These are phyloP conservation scores for Penicillium pancosmium DNA, from an alignment of 495 filamentous ascomycete species.

Conservation along the genomic window DNA sequence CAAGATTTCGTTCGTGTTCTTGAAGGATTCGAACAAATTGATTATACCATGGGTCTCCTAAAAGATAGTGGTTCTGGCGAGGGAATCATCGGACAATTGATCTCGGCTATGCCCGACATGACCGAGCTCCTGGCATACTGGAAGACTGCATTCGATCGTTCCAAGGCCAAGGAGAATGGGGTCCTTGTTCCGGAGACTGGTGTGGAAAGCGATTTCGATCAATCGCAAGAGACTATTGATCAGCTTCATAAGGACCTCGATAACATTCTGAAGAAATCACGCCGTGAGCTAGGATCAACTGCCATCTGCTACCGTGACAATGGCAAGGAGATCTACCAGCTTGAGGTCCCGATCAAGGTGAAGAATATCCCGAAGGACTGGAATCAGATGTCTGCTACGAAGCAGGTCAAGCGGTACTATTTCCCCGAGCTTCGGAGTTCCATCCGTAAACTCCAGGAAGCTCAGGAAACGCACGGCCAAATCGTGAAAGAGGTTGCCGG, in stretches of 20 bases:
- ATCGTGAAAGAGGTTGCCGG: constrained; percentile 85
- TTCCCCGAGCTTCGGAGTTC: constrained; percentile 78
- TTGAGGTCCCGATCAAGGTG: constrained; percentile 85
- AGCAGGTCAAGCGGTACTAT: constrained; percentile 92
- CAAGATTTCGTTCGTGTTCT: constrained; percentile 93
- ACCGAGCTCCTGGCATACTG: constrained; percentile 72
- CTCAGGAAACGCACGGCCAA: constrained; percentile 91
- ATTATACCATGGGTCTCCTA: constrained; percentile 83
- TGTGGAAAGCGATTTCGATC: constrained; percentile 91
- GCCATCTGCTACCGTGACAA: constrained; percentile 84
- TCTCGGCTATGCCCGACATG: constrained; percentile 83
- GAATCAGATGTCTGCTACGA: constrained; percentile 95
- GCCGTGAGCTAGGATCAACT: constrained; percentile 63
- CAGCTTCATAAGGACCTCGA: constrained; percentile 72
- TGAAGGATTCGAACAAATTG: constrained; percentile 97
- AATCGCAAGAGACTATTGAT: constrained; percentile 75
- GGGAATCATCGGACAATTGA: constrained; percentile 81
- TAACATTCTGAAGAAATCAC: constrained; percentile 67
- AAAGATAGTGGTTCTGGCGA: constrained; percentile 68
- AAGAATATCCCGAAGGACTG: constrained; percentile 82
- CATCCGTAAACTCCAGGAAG: constrained; percentile 85
- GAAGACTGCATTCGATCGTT: constrained; percentile 90
- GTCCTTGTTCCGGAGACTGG: constrained; percentile 85
- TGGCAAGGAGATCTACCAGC: constrained; percentile 96
- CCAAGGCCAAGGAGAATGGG: constrained; percentile 73